Base-by-base conservation (phyloP, 257 asterid species). In the Solanum arcanum region DNA sequence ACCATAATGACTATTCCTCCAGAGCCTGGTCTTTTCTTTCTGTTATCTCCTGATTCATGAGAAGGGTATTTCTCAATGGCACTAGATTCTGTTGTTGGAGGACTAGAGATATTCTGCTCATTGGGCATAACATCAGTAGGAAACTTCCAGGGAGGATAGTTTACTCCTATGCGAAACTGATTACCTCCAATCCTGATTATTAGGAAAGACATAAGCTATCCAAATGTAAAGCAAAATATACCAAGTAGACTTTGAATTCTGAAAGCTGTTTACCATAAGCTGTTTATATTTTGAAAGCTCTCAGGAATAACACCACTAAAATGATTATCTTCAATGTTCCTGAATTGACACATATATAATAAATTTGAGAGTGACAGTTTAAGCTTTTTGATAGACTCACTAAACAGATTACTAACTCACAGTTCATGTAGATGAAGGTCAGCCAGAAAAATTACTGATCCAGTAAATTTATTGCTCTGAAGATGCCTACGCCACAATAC, bases 271-370 rank as follows among this genome's bases (percentile, higher is more conserved):
- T 86, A 94, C 99, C 98, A 88, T 90, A 97, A 92, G 92, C 92
- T 93, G 90, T 86, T 89, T 86, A 97, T 94, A 37, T 82, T 73
- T 87, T 96, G 97, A 90, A 97, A 96, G 78, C 83, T 88, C 80
- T 92, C 95, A 59, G 99, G 99, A 82, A 97, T 97, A 41, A 95
- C 94, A 83, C 99, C 99, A 89, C 99, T 96, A 74, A 97, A 97
- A 89, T 96, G 96, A 90, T 97, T 96, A 84, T 96, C 98, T 91
- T 93, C 95, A 27, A 97, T 93, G 90, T 97, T 93, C 96, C 99
- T 97, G 94, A 90, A 90, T 86, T 3, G 62, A 86, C 10, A 10
- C 47, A 86, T 62, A 42, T 56, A 56, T 33, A 25, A 42, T 75
- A 41, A 11, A 80, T 47, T 78, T 86, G 13, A 72, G 27, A 25